Conservation (phyloP, 2,329 filamentous ascomycete genomes). For the Periconia sp. region DNA sequence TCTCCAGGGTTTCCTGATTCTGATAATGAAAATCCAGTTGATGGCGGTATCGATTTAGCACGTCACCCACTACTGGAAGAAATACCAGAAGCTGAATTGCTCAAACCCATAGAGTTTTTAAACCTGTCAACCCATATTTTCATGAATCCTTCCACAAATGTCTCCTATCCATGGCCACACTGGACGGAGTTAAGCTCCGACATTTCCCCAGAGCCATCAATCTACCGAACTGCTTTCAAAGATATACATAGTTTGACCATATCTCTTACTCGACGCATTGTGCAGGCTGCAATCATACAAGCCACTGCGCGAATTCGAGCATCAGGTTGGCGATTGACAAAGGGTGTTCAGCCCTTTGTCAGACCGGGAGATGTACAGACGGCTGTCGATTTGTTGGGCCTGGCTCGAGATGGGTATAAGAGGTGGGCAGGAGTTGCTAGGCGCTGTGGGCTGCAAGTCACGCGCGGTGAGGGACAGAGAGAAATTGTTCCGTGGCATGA, state of each 20-base stretch:
- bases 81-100: constrained; percentile 37
- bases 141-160: constrained; percentile 36
- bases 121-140: constrained; percentile 35
- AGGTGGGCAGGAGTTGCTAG: constrained; percentile 58
- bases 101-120: constrained; percentile 32
- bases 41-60: background rate
- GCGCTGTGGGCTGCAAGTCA: constrained; percentile 56
- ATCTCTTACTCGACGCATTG: constrained; percentile 68
- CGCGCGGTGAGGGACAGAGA: background rate
- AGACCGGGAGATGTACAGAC: constrained; percentile 55
- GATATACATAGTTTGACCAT: constrained; percentile 72
- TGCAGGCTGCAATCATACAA: constrained; percentile 70
- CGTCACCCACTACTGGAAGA: constrained; percentile 21
- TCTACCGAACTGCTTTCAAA: constrained; percentile 73
- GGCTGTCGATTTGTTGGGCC: constrained; percentile 56
- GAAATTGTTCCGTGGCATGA: constrained; percentile 44
- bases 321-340: constrained; percentile 32
- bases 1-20: constrained; percentile 13
- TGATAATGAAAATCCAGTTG: constrained; percentile 5
- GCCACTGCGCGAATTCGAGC: constrained; percentile 69
- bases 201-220: constrained; percentile 57
- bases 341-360: constrained; percentile 39
- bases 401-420: constrained; percentile 49
- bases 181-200: constrained; percentile 35
- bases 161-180: constrained; percentile 31